Percentiles rank a stretch among this genome's conserved stretches.
Evolutionary conservation across 2,329 filamentous ascomycete species (phyloP).

Genomic region (Davidsoniella eucalypti): DNA sequence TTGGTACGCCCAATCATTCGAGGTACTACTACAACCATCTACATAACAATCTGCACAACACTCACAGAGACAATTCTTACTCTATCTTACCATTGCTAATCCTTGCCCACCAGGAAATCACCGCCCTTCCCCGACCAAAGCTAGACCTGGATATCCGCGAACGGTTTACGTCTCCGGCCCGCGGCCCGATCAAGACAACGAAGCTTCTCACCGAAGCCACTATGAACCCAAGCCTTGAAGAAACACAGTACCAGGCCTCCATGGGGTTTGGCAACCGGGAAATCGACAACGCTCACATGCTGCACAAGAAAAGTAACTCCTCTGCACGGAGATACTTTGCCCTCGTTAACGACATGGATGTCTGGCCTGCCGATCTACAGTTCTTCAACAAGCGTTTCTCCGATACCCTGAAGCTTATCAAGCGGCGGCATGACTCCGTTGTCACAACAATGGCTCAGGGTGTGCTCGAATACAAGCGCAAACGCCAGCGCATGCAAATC

Average conservation of each 20-base stretch:
- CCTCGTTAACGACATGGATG: conserved; percentile 77
- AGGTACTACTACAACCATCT: conserved; percentile 40
- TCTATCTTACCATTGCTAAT: conserved; percentile 10
- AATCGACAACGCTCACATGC: conserved; percentile 30
- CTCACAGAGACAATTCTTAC: conserved; percentile 3
- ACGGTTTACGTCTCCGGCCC: conserved; percentile 55
- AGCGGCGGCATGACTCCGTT: conserved; percentile 87
- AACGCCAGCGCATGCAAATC: conserved; percentile 92
- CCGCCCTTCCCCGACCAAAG: conserved; percentile 60
- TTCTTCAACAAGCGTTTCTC: conserved; percentile 90
- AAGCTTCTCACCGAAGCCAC: conserved; percentile 67
- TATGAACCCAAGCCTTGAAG: conserved; percentile 73
- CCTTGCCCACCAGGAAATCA: conserved; percentile 57
- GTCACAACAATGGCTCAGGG: conserved; percentile 97
- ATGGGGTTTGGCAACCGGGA: conserved; percentile 29
- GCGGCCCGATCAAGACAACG: conserved; percentile 36
- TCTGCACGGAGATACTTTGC: conserved; percentile 68
- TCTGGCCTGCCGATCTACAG: conserved; percentile 88
- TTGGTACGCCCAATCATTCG: conserved; percentile 98
- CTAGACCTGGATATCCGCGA: conserved; percentile 62
- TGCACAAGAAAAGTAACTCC: conserved; percentile 31
- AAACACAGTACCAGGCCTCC: conserved; percentile 60
- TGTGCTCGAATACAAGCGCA: conserved; percentile 95
- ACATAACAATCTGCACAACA: too few species aligned
- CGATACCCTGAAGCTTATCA: conserved; percentile 80